These are phyloP conservation scores for Trametes sp. DNA, from an alignment of 1,284 basidiomycete genomes.

Conservation along the genomic window DNA sequence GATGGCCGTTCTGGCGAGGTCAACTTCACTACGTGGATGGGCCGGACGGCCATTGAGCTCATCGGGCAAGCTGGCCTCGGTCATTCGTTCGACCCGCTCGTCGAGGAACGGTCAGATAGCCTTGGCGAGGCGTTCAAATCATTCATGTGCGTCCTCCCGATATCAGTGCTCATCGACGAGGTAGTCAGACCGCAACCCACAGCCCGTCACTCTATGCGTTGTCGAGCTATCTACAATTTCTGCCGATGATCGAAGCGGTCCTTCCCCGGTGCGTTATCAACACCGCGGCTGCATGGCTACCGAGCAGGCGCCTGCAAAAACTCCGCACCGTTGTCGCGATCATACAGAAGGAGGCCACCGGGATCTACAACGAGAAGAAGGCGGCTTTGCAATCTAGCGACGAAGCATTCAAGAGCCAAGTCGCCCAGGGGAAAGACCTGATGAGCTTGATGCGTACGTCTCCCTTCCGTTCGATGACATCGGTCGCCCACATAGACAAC, in stretches of 20 bases:
- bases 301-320: constrained; percentile 19
- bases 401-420: constrained; percentile 25
- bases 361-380: constrained; percentile 33
- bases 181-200: neutral
- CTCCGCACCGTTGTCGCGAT: constrained; percentile 22
- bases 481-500: neutral
- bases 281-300: constrained; percentile 9
- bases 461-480: neutral
- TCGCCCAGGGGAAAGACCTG: constrained; percentile 35
- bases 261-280: constrained; percentile 16
- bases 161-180: neutral
- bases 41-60: constrained; percentile 31
- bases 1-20: constrained; percentile 18
- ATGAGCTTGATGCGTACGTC: constrained; percentile 36
- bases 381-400: constrained; percentile 25
- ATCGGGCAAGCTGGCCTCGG: constrained; percentile 33
- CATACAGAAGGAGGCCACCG: constrained; percentile 24
- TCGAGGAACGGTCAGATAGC: constrained; percentile 16
- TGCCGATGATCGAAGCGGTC: constrained; percentile 16
- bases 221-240: constrained; percentile 14
- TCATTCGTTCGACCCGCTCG: constrained; percentile 30
- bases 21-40: constrained; percentile 31
- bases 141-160: constrained; percentile 11
- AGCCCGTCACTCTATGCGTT: constrained; percentile 18
- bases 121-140: constrained; percentile 21